Base-by-base conservation (phyloP, 805 yeast species). In the Starmera pachycereana region DNA sequence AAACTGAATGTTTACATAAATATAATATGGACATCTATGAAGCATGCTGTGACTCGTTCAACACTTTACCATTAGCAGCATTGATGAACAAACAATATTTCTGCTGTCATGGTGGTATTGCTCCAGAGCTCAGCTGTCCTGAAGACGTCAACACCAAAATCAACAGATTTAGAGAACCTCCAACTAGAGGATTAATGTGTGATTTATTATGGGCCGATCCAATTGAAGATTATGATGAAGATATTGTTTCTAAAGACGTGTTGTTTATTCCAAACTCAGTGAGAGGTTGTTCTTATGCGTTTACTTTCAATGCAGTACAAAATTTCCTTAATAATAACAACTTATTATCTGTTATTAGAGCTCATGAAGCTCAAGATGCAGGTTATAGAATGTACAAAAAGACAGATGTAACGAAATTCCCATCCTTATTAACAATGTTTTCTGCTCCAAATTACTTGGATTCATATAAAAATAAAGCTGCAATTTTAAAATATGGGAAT, bases 141-240 rank as follows among this genome's bases (percentile, higher is more conserved):
- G 77, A 76, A 36, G 96, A 88, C 55, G 62, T 90, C 29, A 69
- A 71, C 28, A 22, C 27, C 27, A 66, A 62, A 31, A 64, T 90
- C 32, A 77, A 89, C 61, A 71, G 98, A 48, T 90, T 89, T 64
- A 69, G 81, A 41, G 95, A 88, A 56, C 96, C 96, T 25, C 97
- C 98, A 7, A 83, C 96, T 2, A 74, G 78, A 44, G 98, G 98
- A 0, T 60, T 90, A 39, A 84, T 87, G 87, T 90, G 97, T 62
- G 98, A 90, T 62, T 63, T 90, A 46, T 71, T 90, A 52, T 90
- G 97, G 98, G 81, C 96, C 0, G 97, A 90, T 60, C 98, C 98
- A 1, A 66, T 81, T n/a, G 95, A 87, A 49, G 81, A 82, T 34
- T 90, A 85, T 57, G 96, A 89, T 56, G 76, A 71, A 25, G 80